Percentiles rank a stretch among this genome's conserved stretches.
Evolutionary conservation across 805 yeast genomes (phyloP).

Genomic region (Yamadazyma takamatsuzukensis): DNA sequence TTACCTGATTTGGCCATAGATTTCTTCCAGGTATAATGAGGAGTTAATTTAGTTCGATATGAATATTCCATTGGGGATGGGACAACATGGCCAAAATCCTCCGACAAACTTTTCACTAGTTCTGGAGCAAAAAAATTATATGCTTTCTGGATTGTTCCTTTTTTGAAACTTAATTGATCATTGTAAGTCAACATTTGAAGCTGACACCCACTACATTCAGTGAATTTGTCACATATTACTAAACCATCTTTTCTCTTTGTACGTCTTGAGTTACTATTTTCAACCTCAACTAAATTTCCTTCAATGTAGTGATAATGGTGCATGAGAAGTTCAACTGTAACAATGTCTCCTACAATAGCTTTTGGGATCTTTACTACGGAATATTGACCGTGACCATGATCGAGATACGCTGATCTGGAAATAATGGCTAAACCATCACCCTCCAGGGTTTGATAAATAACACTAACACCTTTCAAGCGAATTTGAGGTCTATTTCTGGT

Average conservation of each 20-base stretch:
- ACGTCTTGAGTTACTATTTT: constrained; percentile 8
- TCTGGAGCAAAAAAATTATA: constrained; percentile 31
- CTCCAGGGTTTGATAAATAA: constrained; percentile 26
- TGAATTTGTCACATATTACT: constrained; percentile 32
- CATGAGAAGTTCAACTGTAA: constrained; percentile 21
- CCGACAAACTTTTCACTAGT: constrained; percentile 7
- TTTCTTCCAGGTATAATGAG: constrained; percentile 26
- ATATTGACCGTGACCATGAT: constrained; percentile 6
- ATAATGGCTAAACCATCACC: constrained; percentile 37
- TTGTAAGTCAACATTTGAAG: constrained; percentile 38
- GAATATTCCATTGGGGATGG: constrained; percentile 36
- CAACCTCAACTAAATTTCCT: constrained; percentile 19
- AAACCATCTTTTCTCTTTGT: constrained; percentile 21
- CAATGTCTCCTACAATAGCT: constrained; percentile 36
- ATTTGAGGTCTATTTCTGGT: constrained; percentile 17
- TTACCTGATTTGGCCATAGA: not conserved
- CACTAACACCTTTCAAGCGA: constrained; percentile 14
- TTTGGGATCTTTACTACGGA: constrained; percentile 35
- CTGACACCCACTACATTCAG: constrained; percentile 40
- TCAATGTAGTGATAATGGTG: constrained; percentile 33
- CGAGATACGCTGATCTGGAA: constrained; percentile 16
- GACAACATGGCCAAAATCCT: constrained; percentile 22
- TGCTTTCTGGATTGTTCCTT: constrained; percentile 28
- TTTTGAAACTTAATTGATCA: constrained; percentile 34
- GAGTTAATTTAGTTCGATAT: constrained; percentile 41